These are phyloP conservation scores for Epichloe sp. DNA, from an alignment of 2,329 filamentous ascomycete species.

Conservation along the genomic window DNA sequence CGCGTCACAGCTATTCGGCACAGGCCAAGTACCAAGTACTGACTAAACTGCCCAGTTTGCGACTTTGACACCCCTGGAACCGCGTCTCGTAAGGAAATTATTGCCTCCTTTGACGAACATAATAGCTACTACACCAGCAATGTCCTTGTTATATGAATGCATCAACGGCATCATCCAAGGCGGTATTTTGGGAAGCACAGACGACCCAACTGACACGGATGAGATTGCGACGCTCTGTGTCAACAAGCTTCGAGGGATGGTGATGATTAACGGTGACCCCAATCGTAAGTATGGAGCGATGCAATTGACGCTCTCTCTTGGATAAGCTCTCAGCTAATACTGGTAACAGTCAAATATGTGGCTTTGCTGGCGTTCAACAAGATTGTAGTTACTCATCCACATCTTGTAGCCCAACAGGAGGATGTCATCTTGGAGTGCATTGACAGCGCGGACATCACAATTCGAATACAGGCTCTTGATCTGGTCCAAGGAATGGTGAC, in stretches of 20 bases:
- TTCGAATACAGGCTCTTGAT: conserved; percentile 82
- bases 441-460: conserved; percentile 90
- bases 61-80: conserved; percentile 82
- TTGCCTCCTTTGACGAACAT: conserved; percentile 83
- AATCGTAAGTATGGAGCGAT: conserved; percentile 51
- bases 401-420: conserved; percentile 80
- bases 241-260: conserved; percentile 84
- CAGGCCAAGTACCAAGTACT: conserved; percentile 10
- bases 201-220: conserved; percentile 69
- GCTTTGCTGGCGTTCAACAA: conserved; percentile 90
- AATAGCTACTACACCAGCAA: conserved; percentile 87
- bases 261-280: conserved; percentile 83
- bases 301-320: not conserved
- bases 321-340: conserved; percentile 1
- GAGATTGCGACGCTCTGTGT: conserved; percentile 90
- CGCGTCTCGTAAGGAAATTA: conserved; percentile 79
- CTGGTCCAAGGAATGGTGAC: conserved; percentile 91
- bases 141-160: conserved; percentile 97
- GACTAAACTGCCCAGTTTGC: conserved; percentile 53
- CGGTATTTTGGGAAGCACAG: conserved; percentile 74
- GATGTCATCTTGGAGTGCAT: conserved; percentile 95
- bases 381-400: conserved; percentile 78
- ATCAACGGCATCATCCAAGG: conserved; percentile 98
- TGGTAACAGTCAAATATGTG: conserved; percentile 75
- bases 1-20: not conserved